Evolutionary conservation across 116 monocot species (phyloP).

Genomic region (Dioscorea cayenensis): DNA sequence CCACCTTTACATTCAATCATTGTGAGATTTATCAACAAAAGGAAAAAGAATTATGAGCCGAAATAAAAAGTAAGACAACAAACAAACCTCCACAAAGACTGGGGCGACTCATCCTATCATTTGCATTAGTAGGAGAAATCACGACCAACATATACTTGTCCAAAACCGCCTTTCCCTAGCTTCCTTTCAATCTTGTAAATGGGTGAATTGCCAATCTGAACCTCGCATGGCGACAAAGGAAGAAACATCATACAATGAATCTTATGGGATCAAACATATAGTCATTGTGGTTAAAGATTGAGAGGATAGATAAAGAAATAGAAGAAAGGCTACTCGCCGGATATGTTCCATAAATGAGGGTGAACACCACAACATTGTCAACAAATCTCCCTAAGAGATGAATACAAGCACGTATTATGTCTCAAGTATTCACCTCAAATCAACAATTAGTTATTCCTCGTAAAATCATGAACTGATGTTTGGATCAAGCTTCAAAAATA

Average conservation of each 20-base stretch:
- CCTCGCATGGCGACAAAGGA: slow-evolving; percentile 25
- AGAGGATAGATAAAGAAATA: no score
- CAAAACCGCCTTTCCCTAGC: slow-evolving; percentile 93
- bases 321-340: no score
- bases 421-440: no score
- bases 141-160: slow-evolving; percentile 87
- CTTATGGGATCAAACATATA: background rate
- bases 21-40: slow-evolving; percentile 1
- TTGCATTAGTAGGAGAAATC: slow-evolving; percentile 38
- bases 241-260: background rate
- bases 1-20: slow-evolving; percentile 33
- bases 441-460: no score
- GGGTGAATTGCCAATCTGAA: slow-evolving; percentile 71
- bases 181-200: slow-evolving; percentile 68
- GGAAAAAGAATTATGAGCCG: background rate
- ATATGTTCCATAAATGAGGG: no score
- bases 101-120: slow-evolving; percentile 34
- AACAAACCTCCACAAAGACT: slow-evolving; percentile 59
- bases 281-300: no score
- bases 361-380: no score
- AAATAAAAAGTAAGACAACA: background rate
- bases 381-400: no score
- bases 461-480: no score
- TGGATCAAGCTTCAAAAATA: no score
- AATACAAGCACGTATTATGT: no score